Evolutionary conservation across 2,329 filamentous ascomycete genomes (phyloP).

Genomic region (Tricladium varicosporioides): DNA sequence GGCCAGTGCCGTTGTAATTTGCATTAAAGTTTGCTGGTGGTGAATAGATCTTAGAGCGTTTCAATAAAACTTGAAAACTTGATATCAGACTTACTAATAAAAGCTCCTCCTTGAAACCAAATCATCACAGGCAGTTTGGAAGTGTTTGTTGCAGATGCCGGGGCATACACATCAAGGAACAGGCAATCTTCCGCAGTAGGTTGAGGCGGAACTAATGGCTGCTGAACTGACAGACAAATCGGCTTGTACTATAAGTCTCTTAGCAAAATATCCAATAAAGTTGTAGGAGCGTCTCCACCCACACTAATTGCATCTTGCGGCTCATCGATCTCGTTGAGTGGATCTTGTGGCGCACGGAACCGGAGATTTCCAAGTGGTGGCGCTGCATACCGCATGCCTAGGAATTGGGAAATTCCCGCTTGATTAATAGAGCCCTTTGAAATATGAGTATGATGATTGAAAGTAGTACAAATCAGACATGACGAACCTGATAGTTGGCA

Average conservation of each 20-base stretch:
- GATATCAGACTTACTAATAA: slow-evolving; percentile 37
- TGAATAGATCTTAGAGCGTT: too few relatives aligned
- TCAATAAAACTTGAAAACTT: too few relatives aligned
- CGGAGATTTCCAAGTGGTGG: slow-evolving; percentile 62
- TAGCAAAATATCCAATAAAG: not conserved
- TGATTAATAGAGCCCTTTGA: slow-evolving; percentile 48
- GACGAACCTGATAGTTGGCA: slow-evolving; percentile 48
- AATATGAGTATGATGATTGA: not conserved
- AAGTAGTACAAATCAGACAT: not conserved
- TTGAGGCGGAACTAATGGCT: not conserved
- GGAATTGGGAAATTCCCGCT: slow-evolving; percentile 64
- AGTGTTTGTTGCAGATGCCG: slow-evolving; percentile 52
- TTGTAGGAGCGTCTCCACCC: not conserved
- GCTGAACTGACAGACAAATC: slow-evolving; percentile 9
- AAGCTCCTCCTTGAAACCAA: slow-evolving; percentile 57
- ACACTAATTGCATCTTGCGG: not conserved
- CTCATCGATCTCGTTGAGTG: slow-evolving; percentile 23
- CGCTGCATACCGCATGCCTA: slow-evolving; percentile 71
- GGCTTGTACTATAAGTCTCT: slow-evolving; percentile 4
- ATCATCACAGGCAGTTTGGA: slow-evolving; percentile 55
- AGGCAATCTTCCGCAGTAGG: slow-evolving; percentile 6
- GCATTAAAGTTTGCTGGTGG: slow-evolving; percentile 37
- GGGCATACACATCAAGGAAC: slow-evolving; percentile 45
- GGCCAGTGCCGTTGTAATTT: slow-evolving; percentile 57
- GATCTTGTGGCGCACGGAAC: slow-evolving; percentile 47